A percentile compares a stretch with the other conserved stretches of the same genome.
Conservation (phyloP, 768 basidiomycete genomes). For the Suillus lakei region DNA sequence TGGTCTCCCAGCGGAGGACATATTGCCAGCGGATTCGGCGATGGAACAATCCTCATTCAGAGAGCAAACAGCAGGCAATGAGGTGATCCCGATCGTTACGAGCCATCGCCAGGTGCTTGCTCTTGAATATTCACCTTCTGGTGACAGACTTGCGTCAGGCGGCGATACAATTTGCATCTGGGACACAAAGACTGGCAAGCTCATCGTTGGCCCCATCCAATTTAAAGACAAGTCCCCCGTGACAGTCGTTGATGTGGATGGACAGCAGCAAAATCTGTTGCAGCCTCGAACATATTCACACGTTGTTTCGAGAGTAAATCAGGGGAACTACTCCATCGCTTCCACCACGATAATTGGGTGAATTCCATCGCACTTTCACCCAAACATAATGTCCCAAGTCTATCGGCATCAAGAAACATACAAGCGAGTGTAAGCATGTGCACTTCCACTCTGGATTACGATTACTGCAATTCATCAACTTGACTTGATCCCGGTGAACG, state of each 20-base stretch:
- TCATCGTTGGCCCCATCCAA: background rate
- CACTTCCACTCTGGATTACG: background rate
- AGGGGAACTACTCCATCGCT: background rate
- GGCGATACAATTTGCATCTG: background rate
- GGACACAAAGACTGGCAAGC: background rate
- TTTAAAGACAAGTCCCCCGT: no score
- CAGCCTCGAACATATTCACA: background rate
- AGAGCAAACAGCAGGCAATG: background rate
- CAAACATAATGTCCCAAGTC: background rate
- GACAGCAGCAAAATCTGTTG: background rate
- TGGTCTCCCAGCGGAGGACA: background rate
- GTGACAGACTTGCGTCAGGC: background rate
- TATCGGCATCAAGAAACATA: no score
- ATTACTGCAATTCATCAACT: background rate
- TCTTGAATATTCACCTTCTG: background rate
- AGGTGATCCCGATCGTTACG: background rate
- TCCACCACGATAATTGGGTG: background rate
- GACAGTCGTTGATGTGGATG: background rate
- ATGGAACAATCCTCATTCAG: background rate
- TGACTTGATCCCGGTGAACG: background rate
- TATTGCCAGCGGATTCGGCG: background rate
- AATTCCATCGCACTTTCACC: background rate
- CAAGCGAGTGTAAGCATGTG: background rate
- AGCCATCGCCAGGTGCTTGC: rapidly evolving
- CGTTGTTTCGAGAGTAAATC: background rate